A percentile compares a stretch with the other conserved stretches of the same genome.
phyloP scores from a whole-genome alignment of 768 basidiomycete species.

The Amanita molliuscula region DNA sequence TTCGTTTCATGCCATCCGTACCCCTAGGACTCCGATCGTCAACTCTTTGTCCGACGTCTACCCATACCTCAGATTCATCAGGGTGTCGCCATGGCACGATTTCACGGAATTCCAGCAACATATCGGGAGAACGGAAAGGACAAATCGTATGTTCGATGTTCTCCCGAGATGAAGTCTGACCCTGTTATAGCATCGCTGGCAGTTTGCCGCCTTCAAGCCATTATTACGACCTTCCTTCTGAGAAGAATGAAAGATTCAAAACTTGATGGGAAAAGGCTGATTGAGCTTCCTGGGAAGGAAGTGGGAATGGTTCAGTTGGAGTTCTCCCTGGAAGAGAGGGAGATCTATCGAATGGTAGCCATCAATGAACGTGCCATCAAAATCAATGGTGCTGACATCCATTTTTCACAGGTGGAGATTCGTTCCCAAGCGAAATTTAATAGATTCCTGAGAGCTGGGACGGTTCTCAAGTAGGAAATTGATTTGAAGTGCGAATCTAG shows the following conservation, averaged over 20 bases:
- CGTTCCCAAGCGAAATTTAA: constrained; percentile 54
- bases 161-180: neutral
- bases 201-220: constrained; percentile 45
- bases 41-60: constrained; percentile 52
- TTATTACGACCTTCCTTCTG: constrained; percentile 42
- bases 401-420: constrained; percentile 33
- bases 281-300: constrained; percentile 51
- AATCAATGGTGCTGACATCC: neutral
- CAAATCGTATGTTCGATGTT: constrained; percentile 28
- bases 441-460: constrained; percentile 46
- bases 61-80: constrained; percentile 31
- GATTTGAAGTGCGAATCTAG: neutral
- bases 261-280: constrained; percentile 59
- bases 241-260: constrained; percentile 54
- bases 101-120: constrained; percentile 28
- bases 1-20: neutral
- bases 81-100: constrained; percentile 37
- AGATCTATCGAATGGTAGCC: constrained; percentile 47
- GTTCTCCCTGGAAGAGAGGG: constrained; percentile 52
- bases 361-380: neutral
- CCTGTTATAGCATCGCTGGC: constrained; percentile 35
- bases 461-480: constrained; percentile 48
- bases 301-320: constrained; percentile 39
- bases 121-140: constrained; percentile 34
- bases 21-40: constrained; percentile 47